Evolutionary conservation across 2,329 filamentous ascomycete genomes (phyloP), one percentile per base, ranked within the genome.

Genomic region (Blastomyces parvus): DNA sequence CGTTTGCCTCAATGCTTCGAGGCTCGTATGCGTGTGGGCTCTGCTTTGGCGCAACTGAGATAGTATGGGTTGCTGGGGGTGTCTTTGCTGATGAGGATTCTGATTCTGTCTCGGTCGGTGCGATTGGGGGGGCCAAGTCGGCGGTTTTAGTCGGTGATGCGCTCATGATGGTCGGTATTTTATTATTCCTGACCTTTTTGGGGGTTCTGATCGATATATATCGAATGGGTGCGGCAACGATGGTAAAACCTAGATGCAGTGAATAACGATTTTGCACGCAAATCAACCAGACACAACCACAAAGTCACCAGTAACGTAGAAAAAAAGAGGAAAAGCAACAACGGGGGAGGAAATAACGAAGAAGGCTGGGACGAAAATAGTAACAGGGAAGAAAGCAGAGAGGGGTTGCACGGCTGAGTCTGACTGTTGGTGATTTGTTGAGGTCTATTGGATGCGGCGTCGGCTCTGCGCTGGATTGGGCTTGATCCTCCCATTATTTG

Each of bases 1-100:
- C 65, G 0, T 69, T 66, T 1, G 74, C 74, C 0, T 67, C 68
- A 42, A 76, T 57, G 8, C 63, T 71, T 19, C 66, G 59, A 0
- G 74, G 74, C 1, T 66, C 64, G 62, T 73, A 77, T 27, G 71
- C 67, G 61, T 76, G 72, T 1, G 73, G 74, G 60, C 69, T 65
- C 2, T 66, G 63, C 14, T 72, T 73, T 0, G 69, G 65, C 7
- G 73, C 74, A n/a, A 76, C 74, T 61, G 71, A 64, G 53, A 77
- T 59, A 0, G 72, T 75, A 62, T 75, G 72, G 0, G 73, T 74
- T 2, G 68, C 65, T 36, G 40, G 38, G 9, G 40, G 9, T n/a
- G 58, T 59, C 25, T 27, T 14, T 55, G 52, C 62, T 5, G 42
- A 52, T 19, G 61, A 52, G 11, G 44, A 25, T 17, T 30, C 25